Percentiles rank a stretch among this genome's conserved stretches.
These are phyloP conservation scores for Brassica juncea DNA, from an alignment of 345 rosid species.

Conservation along the genomic window DNA sequence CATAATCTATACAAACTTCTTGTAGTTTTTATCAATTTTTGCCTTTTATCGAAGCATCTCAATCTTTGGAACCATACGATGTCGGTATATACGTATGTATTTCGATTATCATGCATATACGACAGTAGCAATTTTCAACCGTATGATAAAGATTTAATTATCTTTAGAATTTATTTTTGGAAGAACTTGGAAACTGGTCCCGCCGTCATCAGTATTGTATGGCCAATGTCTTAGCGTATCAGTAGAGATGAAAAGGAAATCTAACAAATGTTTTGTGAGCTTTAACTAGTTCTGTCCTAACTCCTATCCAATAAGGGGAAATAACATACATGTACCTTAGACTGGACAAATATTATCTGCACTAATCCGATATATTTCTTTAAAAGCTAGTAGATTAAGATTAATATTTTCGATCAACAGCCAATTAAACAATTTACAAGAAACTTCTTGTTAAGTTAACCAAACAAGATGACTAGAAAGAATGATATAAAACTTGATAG, in stretches of 20 bases:
- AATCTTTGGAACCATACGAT: neutral
- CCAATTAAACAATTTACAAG: neutral
- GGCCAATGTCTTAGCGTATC: neutral
- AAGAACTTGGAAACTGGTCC: neutral
- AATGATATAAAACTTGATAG: neutral
- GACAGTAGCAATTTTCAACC: constrained; percentile 8
- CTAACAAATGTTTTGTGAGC: neutral
- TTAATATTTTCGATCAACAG: neutral
- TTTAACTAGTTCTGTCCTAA: neutral
- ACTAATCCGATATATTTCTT: neutral
- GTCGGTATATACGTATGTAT: neutral
- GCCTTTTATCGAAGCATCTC: neutral
- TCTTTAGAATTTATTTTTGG: neutral
- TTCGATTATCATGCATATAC: neutral
- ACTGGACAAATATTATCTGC: neutral
- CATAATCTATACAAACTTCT: neutral
- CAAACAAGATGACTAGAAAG: neutral
- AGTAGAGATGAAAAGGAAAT: neutral
- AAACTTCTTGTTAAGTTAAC: neutral
- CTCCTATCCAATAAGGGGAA: neutral
- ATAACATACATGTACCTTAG: neutral
- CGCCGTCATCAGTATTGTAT: neutral
- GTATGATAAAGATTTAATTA: constrained; percentile 6
- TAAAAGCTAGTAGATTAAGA: neutral
- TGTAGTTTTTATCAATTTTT: neutral